These are phyloP conservation scores for Pugionium cornutum DNA, from an alignment of 345 rosid genomes.

Conservation along the genomic window DNA sequence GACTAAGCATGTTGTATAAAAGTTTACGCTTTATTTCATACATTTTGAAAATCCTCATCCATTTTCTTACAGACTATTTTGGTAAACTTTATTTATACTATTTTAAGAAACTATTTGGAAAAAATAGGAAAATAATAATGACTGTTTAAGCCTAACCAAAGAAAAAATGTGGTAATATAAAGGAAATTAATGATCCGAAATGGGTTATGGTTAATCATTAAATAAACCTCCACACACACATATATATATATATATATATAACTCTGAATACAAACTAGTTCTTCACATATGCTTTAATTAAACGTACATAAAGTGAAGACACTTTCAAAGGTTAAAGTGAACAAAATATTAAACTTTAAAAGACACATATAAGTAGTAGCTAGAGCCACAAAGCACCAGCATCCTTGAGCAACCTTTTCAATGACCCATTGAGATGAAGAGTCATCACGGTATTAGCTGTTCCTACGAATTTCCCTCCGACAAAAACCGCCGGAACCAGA, in stretches of 20 bases:
- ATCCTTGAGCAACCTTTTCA: conserved; percentile 75
- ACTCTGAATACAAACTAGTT: conserved; percentile 30
- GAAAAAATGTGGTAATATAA: no score
- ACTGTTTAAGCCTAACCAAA: no score
- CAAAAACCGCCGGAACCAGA: conserved; percentile 75
- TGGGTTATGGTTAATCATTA: conserved; percentile 31
- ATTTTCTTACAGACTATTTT: no score
- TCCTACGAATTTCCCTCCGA: conserved; percentile 89
- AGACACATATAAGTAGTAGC: conserved; percentile 7
- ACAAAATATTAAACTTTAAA: conserved; percentile 12
- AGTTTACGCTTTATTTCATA: no score
- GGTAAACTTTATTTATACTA: no score
- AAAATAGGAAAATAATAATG: no score
- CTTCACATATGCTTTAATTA: conserved; percentile 35
- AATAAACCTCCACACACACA: conserved; percentile 17
- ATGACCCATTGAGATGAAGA: conserved; percentile 82
- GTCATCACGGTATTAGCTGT: conserved; percentile 82
- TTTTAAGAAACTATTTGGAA: no score
- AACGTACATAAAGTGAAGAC: conserved; percentile 40
- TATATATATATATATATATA: conserved; percentile 11
- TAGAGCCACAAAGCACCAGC: conserved; percentile 93
- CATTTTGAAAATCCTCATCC: no score
- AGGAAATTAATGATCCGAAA: not conserved
- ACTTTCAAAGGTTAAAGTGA: conserved; percentile 29
- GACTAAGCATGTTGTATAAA: no score